Evolutionary conservation across 805 yeast species (phyloP).

Genomic region (Candida arabinofermentans): DNA sequence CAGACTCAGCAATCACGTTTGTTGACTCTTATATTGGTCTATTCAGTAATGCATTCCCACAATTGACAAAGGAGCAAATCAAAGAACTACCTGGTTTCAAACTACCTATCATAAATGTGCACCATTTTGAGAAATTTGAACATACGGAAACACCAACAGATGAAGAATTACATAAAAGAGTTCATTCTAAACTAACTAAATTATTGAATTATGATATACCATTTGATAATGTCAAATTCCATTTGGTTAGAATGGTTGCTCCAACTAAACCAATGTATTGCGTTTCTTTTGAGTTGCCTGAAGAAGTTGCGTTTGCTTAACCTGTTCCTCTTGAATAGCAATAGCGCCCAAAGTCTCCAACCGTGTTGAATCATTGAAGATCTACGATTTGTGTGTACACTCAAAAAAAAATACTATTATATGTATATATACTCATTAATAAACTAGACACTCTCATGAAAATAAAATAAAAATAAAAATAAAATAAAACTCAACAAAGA

Average conservation of each 20-base stretch:
- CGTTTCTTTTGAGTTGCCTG: conserved; percentile 71
- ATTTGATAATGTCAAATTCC: conserved; percentile 54
- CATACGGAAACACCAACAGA: conserved; percentile 68
- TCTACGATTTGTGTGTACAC: too few relatives aligned
- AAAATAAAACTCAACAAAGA: too few relatives aligned
- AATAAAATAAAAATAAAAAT: not conserved
- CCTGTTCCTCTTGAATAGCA: too few relatives aligned
- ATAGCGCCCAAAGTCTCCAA: too few relatives aligned
- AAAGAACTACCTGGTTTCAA: conserved; percentile 42
- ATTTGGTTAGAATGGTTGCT: conserved; percentile 88
- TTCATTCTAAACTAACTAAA: conserved; percentile 49
- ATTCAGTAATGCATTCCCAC: conserved; percentile 39
- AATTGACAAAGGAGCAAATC: conserved; percentile 33
- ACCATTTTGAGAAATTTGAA: conserved; percentile 89
- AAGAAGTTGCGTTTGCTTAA: conserved; percentile 53
- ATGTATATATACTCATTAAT: too few relatives aligned
- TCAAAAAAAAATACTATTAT: too few relatives aligned
- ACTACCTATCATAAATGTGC: conserved; percentile 78
- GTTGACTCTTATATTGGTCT: conserved; percentile 75
- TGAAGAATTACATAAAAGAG: conserved; percentile 64
- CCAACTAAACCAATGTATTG: conserved; percentile 98
- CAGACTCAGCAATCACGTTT: conserved; percentile 87
- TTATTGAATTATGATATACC: conserved; percentile 46
- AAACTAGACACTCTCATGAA: too few relatives aligned
- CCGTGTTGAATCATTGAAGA: too few relatives aligned